Percentiles rank a stretch among this genome's conserved stretches.
phyloP scores from a whole-genome alignment of 768 basidiomycete species.

The Steccherinum ochraceum region DNA sequence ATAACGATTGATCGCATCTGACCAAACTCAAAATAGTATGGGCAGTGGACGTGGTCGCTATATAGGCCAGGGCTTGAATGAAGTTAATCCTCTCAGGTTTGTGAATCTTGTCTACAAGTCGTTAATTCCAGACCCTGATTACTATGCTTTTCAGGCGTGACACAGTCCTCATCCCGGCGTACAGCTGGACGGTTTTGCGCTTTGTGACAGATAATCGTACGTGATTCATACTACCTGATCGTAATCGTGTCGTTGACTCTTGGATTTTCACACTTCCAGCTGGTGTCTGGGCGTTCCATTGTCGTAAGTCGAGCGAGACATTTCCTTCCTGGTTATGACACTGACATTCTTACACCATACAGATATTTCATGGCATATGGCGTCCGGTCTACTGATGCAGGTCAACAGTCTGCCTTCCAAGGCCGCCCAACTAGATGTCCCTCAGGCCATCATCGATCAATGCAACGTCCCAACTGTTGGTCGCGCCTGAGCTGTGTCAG shows the following conservation, averaged over 20 bases:
- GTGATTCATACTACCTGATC: not conserved
- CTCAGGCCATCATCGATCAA: constrained; percentile 27
- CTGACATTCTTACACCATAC: not conserved
- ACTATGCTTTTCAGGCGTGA: constrained; percentile 25
- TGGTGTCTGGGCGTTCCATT: constrained; percentile 42
- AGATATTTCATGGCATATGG: constrained; percentile 14
- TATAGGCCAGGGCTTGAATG: constrained; percentile 21
- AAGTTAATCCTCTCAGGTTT: constrained; percentile 30
- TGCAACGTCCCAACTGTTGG: constrained; percentile 18
- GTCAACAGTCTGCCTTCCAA: constrained; percentile 31
- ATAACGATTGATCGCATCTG: not conserved
- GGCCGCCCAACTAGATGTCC: constrained; percentile 28
- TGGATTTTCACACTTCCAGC: constrained; percentile 15
- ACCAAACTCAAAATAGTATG: constrained; percentile 26
- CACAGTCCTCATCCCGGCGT: constrained; percentile 34
- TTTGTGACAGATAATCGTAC: constrained; percentile 34
- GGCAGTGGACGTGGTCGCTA: constrained; percentile 31
- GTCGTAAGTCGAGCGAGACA: constrained; percentile 34
- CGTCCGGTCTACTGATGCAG: constrained; percentile 34
- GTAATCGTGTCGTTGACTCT: not conserved
- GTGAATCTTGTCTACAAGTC: not conserved
- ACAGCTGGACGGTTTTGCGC: constrained; percentile 30
- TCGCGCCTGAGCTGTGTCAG: too few relatives aligned
- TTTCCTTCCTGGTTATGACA: constrained; percentile 27
- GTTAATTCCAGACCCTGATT: not conserved